A percentile compares a stretch with the other conserved stretches of the same genome.
Evolutionary conservation across 2,329 filamentous ascomycete species (phyloP).

Genomic region (Rutstroemia sp.): DNA sequence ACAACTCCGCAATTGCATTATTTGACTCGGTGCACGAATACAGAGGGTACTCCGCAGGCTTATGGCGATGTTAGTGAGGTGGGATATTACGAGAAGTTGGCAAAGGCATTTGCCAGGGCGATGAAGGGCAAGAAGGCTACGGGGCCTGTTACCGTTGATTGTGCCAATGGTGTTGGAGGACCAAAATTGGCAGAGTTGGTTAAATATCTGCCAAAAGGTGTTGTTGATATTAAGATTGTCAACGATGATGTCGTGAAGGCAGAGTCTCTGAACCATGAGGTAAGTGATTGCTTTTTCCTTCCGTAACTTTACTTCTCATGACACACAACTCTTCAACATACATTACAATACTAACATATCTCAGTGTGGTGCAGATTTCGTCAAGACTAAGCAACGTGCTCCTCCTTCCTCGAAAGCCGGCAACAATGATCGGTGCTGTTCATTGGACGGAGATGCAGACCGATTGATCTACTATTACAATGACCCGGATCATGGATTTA

Average conservation of each 20-base stretch:
- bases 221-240: constrained; percentile 75
- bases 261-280: constrained; percentile 81
- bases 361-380: constrained; percentile 88
- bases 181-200: constrained; percentile 83
- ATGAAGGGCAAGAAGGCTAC: constrained; percentile 69
- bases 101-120: constrained; percentile 74
- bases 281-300: constrained; percentile 35
- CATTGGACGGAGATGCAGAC: constrained; percentile 91
- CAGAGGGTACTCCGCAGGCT: constrained; percentile 73
- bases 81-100: constrained; percentile 93
- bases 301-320: neutral
- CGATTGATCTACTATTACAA: constrained; percentile 92
- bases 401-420: constrained; percentile 75
- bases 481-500: constrained; percentile 75
- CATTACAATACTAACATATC: constrained; percentile 11
- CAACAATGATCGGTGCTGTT: constrained; percentile 73
- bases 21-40: constrained; percentile 89
- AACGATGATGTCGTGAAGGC: constrained; percentile 92
- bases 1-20: constrained; percentile 99
- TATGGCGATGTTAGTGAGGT: constrained; percentile 86
- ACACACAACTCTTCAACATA: too few species aligned
- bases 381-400: constrained; percentile 93
- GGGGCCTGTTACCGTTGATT: constrained; percentile 78
- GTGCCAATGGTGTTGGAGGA: constrained; percentile 92
- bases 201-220: constrained; percentile 68